These are phyloP conservation scores for Aspergillus eucalypticola DNA, from an alignment of 2,329 filamentous ascomycete genomes.

Conservation along the genomic window DNA sequence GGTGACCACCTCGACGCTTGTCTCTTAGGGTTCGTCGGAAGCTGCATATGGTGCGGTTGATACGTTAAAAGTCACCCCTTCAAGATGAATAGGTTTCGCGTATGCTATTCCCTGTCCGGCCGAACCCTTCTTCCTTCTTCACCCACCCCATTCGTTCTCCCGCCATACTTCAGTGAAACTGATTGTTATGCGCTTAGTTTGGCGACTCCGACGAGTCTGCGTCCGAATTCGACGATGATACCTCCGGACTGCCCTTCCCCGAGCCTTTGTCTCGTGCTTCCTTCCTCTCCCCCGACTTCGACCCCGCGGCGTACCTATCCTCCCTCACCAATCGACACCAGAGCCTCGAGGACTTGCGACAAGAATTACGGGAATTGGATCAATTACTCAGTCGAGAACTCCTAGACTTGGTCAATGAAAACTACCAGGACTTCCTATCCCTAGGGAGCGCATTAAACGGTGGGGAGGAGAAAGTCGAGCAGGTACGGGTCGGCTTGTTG, in stretches of 20 bases:
- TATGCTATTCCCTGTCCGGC: constrained; percentile 22
- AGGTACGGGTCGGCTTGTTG: constrained; percentile 81
- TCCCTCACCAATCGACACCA: constrained; percentile 85
- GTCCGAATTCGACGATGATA: constrained; percentile 60
- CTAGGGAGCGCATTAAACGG: constrained; percentile 79
- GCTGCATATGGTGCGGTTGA: no score
- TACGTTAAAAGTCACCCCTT: not conserved
- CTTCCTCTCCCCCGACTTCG: constrained; percentile 77
- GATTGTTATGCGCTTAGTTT: constrained; percentile 34
- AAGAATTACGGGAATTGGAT: constrained; percentile 79
- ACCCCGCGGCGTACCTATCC: constrained; percentile 78
- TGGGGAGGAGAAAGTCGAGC: constrained; percentile 88
- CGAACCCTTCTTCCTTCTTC: not conserved
- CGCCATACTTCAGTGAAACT: constrained; percentile 3
- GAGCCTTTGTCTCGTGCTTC: constrained; percentile 77
- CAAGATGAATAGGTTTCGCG: constrained; percentile 37
- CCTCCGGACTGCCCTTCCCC: constrained; percentile 77
- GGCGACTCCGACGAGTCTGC: constrained; percentile 49
- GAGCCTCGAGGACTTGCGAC: constrained; percentile 87
- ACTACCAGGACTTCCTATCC: constrained; percentile 88
- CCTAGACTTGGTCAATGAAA: constrained; percentile 89
- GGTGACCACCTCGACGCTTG: not conserved
- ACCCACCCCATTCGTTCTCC: not conserved
- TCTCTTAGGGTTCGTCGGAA: not conserved
- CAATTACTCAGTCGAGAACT: constrained; percentile 81